Base-by-base conservation (phyloP, 352 stramenopile genomes). In the Globisporangium yorkense region DNA sequence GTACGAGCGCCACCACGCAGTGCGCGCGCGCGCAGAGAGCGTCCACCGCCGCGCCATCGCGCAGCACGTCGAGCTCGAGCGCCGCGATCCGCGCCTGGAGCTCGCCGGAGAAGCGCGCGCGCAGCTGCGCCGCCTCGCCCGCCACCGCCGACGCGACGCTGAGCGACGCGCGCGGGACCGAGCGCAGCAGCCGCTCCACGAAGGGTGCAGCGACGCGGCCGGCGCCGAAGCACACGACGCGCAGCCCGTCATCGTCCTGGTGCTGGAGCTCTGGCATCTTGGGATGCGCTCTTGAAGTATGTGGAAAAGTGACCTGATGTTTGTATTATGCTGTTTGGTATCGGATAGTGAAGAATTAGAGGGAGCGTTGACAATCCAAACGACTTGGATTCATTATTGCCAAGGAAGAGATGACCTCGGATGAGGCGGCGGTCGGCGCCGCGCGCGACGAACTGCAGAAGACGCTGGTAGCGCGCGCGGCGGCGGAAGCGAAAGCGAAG, bases 1-100 rank as follows among this genome's bases (percentile, higher is more conserved):
- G 89, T 33, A 97, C 67, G 15, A 97, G 68, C 37, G 76, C 88
- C 37, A 97, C 70, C 40, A 96, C 88, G 29, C 89, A 75, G 62
- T 93, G 83, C 27, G 75, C 68, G 1, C 64, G 27, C 18, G 71
- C 59, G 37, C 62, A 74, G 0, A 71, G 44, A 20, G 69, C 52
- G 44, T 74, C 54, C 0, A 79, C 59, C 4, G 44, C 48, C 1
- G 27, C 46, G 5, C 41, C 45, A 29, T 71, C 67, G 21, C 65
- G 49, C 37, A 61, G 39, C 24, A 75, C 65, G 27, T 71, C 56
- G 13, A 79, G 45, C 1, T 56, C 56, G 12, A 56, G 57, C 15
- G 65, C 52, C 20, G 39, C 49, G 4, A 75, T 50, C 9, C 29
- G 39, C 18, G 18, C 2, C 27, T 10, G 29, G 9, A 0, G 21